These are phyloP conservation scores for Yamadazyma nakazawae DNA, from an alignment of 805 yeast species.

Conservation along the genomic window DNA sequence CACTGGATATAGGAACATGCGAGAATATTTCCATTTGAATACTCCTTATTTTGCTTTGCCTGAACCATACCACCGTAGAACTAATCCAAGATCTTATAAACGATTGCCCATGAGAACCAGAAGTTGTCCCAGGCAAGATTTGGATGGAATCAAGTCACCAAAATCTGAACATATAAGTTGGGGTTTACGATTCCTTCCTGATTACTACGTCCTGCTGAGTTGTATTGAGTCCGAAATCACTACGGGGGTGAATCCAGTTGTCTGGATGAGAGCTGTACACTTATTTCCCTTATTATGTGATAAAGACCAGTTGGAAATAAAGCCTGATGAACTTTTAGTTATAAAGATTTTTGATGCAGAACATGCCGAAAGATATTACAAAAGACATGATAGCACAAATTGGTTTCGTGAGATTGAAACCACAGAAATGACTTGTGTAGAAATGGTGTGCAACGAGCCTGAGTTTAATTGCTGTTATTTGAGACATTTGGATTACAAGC, in stretches of 20 bases:
- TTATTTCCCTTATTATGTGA: background rate
- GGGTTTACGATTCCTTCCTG: background rate
- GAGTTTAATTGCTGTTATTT: background rate
- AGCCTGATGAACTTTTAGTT: background rate
- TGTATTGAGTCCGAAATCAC: background rate
- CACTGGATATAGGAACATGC: background rate
- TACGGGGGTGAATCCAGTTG: background rate
- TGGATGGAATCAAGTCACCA: background rate
- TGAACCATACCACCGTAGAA: background rate
- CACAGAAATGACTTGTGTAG: slow-evolving; percentile 1
- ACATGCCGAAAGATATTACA: background rate
- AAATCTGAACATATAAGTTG: background rate
- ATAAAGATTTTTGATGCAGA: background rate
- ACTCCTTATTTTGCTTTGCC: background rate
- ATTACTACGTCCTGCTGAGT: background rate
- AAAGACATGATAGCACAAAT: background rate
- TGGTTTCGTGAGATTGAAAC: background rate
- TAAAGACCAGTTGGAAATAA: background rate
- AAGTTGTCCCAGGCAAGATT: background rate
- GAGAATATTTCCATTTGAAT: background rate
- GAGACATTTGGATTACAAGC: background rate
- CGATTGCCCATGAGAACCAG: background rate
- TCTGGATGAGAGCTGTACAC: background rate
- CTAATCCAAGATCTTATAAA: background rate
- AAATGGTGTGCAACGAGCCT: background rate